Percentiles rank a stretch among this genome's conserved stretches.
These are phyloP conservation scores for Trichophyton schoenleinii DNA, from an alignment of 2,329 filamentous ascomycete species.

Conservation along the genomic window DNA sequence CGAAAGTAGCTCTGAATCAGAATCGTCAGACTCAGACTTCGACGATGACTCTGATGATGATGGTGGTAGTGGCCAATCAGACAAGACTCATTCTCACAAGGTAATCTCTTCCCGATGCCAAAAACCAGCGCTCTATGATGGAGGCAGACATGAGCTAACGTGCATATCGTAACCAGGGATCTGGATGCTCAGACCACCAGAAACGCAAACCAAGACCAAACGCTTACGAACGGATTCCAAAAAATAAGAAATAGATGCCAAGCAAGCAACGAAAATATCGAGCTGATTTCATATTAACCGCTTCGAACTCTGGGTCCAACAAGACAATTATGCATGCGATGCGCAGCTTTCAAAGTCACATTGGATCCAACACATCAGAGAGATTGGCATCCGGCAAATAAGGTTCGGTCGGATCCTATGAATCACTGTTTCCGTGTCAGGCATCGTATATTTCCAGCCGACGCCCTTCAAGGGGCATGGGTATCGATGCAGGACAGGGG, in stretches of 20 bases:
- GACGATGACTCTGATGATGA: slow-evolving; percentile 37
- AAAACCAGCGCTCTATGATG: no score
- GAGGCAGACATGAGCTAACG: neutral
- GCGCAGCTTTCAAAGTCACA: neutral
- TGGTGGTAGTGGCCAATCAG: slow-evolving; percentile 11
- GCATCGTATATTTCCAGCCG: neutral
- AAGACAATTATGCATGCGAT: neutral
- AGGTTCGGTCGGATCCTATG: neutral
- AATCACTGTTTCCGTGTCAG: neutral
- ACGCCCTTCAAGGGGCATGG: neutral
- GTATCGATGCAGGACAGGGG: neutral
- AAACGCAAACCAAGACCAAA: slow-evolving; percentile 27
- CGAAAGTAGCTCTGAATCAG: slow-evolving; percentile 57
- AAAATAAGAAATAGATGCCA: slow-evolving; percentile 8
- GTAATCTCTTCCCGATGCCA: neutral
- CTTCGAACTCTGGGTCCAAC: neutral
- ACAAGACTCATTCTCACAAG: neutral
- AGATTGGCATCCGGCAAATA: neutral
- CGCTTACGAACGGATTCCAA: slow-evolving; percentile 37
- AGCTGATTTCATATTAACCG: neutral
- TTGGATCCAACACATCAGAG: neutral
- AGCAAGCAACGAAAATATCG: neutral
- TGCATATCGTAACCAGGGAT: neutral
- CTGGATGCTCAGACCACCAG: neutral
- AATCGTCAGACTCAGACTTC: slow-evolving; percentile 41